These are phyloP conservation scores for Trichoderma sp. DNA, from an alignment of 2,329 filamentous ascomycete genomes.

Conservation along the genomic window DNA sequence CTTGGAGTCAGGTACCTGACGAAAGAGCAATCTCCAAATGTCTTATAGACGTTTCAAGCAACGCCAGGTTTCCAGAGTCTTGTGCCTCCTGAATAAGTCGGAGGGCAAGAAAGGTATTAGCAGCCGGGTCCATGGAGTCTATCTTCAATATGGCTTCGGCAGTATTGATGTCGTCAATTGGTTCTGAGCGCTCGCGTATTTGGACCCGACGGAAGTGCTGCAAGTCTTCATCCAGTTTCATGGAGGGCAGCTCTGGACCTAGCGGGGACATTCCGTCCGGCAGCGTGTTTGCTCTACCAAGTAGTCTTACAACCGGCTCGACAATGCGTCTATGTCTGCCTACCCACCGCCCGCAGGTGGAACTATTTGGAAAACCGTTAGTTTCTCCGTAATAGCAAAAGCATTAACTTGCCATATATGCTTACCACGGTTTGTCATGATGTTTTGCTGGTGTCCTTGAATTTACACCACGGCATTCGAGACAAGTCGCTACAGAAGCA, in stretches of 20 bases:
- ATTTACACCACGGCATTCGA: neutral
- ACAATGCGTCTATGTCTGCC: neutral
- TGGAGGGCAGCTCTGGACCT: neutral
- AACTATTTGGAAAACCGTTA: neutral
- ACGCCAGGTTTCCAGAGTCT: no score
- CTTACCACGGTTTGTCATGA: neutral
- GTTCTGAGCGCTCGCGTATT: neutral
- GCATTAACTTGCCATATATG: neutral
- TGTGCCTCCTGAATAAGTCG: no score
- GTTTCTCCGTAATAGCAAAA: neutral
- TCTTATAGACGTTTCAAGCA: no score
- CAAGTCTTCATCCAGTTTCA: neutral
- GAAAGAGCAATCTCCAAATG: no score
- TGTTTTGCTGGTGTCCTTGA: neutral
- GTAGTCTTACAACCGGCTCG: no score
- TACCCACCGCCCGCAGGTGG: neutral
- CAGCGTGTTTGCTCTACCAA: no score
- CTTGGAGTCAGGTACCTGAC: no score
- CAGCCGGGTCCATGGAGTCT: no score
- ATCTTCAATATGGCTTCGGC: neutral
- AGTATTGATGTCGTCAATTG: neutral
- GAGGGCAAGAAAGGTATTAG: no score
- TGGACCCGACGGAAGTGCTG: neutral
- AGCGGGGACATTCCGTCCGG: rapidly evolving
- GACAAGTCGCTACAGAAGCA: neutral